Evolutionary conservation across 2,329 filamentous ascomycete species (phyloP).

Genomic region (Talaromyces sp.): DNA sequence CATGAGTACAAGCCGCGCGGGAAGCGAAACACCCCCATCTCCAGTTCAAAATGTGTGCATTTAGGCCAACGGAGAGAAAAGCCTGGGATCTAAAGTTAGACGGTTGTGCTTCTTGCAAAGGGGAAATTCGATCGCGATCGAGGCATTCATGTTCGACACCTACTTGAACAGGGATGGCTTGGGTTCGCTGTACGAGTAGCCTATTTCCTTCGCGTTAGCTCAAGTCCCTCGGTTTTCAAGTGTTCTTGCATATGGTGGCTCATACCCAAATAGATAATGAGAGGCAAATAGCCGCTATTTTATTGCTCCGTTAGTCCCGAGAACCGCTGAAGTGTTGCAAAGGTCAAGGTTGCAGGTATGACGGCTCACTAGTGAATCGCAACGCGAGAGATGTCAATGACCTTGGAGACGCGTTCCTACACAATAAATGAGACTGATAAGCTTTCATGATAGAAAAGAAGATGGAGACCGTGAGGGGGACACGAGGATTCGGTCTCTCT

Average conservation of each 20-base stretch:
- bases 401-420: constrained; percentile 94
- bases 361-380: constrained; percentile 87
- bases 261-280: constrained; percentile 95
- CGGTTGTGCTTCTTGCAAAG: neutral
- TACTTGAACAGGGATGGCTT: constrained; percentile 78
- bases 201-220: constrained; percentile 49
- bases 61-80: constrained; percentile 49
- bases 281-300: constrained; percentile 84
- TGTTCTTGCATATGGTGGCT: constrained; percentile 7
- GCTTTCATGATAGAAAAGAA: constrained; percentile 4
- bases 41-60: neutral
- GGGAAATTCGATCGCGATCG: neutral
- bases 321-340: neutral
- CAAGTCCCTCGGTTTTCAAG: too few species aligned
- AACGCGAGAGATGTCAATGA: constrained; percentile 92
- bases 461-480: neutral
- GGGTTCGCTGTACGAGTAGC: constrained; percentile 92
- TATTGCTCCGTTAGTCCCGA: constrained; percentile 21
- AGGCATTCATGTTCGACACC: constrained; percentile 21
- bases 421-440: constrained; percentile 2
- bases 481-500: neutral
- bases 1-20: neutral
- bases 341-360: too few species aligned
- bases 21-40: neutral
- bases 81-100: constrained; percentile 31